These are phyloP conservation scores for Pestalotiopsis sp. DNA, from an alignment of 2,329 filamentous ascomycete species.

Conservation along the genomic window DNA sequence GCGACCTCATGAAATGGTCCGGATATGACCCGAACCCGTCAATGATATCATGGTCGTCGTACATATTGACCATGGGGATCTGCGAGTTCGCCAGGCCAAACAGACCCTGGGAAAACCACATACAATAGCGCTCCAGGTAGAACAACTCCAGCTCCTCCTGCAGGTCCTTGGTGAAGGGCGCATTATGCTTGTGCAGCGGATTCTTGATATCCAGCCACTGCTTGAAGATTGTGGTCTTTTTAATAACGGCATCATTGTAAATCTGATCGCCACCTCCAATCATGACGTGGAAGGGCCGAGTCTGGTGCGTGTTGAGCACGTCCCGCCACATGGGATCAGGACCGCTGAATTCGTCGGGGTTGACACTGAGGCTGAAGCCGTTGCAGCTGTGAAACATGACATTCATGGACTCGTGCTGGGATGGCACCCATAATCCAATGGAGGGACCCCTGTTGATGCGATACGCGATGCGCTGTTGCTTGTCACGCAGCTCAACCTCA, in stretches of 20 bases:
- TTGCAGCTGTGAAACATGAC: conserved; percentile 99
- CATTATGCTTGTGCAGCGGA: conserved; percentile 74
- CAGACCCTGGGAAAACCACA: conserved; percentile 95
- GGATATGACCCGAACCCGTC: conserved; percentile 93
- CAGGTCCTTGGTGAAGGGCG: conserved; percentile 77
- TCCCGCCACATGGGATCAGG: conserved; percentile 97
- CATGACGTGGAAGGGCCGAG: conserved; percentile 95
- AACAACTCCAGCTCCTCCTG: conserved; percentile 86
- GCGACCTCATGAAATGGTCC: conserved; percentile 85
- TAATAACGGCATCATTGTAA: conserved; percentile 85
- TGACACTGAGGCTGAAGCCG: conserved; percentile 81
- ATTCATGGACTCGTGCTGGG: conserved; percentile 84
- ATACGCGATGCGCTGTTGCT: conserved; percentile 87
- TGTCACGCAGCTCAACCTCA: conserved; percentile 79
- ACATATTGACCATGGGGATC: conserved; percentile 98
- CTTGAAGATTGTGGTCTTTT: conserved; percentile 73
- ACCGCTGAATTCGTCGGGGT: conserved; percentile 79
- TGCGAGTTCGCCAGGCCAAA: conserved; percentile 92
- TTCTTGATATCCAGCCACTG: conserved; percentile 85
- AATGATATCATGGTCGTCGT: conserved; percentile 91
- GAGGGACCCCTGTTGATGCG: conserved; percentile 90
- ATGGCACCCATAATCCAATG: conserved; percentile 92
- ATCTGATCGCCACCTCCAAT: conserved; percentile 95
- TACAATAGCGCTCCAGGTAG: conserved; percentile 83
- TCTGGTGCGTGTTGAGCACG: conserved; percentile 88